Percentiles rank a stretch among this genome's conserved stretches.
Evolutionary conservation across 345 rosid species (phyloP).

Genomic region (Kandelia obovata): DNA sequence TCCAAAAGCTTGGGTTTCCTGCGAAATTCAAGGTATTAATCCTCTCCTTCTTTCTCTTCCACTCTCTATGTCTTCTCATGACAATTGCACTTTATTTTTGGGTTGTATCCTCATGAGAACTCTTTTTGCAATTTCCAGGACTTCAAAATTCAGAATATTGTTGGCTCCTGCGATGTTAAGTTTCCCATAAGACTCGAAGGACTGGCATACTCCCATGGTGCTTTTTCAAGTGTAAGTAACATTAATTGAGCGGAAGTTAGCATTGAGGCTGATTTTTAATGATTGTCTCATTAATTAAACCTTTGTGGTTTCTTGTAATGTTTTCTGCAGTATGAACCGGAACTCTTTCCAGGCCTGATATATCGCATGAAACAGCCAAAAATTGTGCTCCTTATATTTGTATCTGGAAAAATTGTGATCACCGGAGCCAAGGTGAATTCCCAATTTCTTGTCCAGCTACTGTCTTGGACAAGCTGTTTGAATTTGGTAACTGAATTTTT

Average conservation of each 20-base stretch:
- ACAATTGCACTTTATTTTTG: no score
- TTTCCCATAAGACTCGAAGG: slow-evolving; percentile 65
- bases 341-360: slow-evolving; percentile 91
- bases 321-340: slow-evolving; percentile 84
- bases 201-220: slow-evolving; percentile 72
- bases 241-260: neutral
- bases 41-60: neutral
- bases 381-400: slow-evolving; percentile 93
- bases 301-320: neutral
- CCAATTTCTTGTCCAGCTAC: neutral
- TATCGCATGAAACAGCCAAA: slow-evolving; percentile 97
- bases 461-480: neutral
- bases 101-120: no score
- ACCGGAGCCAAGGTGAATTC: slow-evolving; percentile 93
- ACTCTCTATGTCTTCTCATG: neutral
- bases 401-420: slow-evolving; percentile 94
- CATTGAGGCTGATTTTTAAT: neutral
- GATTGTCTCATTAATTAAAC: neutral
- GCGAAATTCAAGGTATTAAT: slow-evolving; percentile 64
- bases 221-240: slow-evolving; percentile 72
- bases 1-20: slow-evolving; percentile 73
- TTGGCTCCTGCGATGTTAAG: slow-evolving; percentile 73
- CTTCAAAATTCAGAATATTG: slow-evolving; percentile 78
- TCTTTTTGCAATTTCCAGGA: slow-evolving; percentile 33
- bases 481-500: neutral